Evolutionary conservation across 1,139 yeast species (phyloP).

Genomic region (Scheffersomyces quercinus): DNA sequence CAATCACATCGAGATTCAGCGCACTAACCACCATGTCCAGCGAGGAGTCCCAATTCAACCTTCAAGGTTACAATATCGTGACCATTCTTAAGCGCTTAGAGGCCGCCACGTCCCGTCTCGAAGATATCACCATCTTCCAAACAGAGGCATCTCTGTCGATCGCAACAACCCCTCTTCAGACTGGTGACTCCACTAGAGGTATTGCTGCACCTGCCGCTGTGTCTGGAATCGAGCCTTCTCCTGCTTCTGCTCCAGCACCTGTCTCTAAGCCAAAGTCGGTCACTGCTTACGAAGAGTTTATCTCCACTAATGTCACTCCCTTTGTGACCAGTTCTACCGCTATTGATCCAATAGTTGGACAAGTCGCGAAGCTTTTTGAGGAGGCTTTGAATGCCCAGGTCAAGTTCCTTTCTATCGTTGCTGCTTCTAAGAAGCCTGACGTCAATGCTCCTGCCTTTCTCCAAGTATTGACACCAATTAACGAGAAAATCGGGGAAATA

Average conservation of each 20-base stretch:
- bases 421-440: slow-evolving; percentile 65
- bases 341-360: slow-evolving; percentile 64
- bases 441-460: slow-evolving; percentile 53
- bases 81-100: slow-evolving; percentile 83
- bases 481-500: slow-evolving; percentile 58
- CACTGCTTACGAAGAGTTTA: slow-evolving; percentile 53
- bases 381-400: slow-evolving; percentile 64
- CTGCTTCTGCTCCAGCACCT: slow-evolving; percentile 13
- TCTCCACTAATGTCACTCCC: slow-evolving; percentile 57
- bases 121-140: slow-evolving; percentile 82
- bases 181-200: slow-evolving; percentile 16
- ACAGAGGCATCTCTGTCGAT: slow-evolving; percentile 42
- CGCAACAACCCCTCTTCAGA: slow-evolving; percentile 4
- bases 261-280: slow-evolving; percentile 43
- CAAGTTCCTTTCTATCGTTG: slow-evolving; percentile 58
- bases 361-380: slow-evolving; percentile 56
- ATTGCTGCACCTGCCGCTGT: slow-evolving; percentile 1
- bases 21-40: slow-evolving; percentile 18
- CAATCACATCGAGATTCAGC: not conserved
- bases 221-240: slow-evolving; percentile 5
- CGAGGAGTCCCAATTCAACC: slow-evolving; percentile 58
- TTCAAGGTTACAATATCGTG: slow-evolving; percentile 79
- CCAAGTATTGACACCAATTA: slow-evolving; percentile 68
- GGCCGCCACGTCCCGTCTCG: slow-evolving; percentile 91
- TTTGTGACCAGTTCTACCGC: slow-evolving; percentile 57